Base-by-base conservation (phyloP, 768 basidiomycete genomes). In the Lactarius trivialis region DNA sequence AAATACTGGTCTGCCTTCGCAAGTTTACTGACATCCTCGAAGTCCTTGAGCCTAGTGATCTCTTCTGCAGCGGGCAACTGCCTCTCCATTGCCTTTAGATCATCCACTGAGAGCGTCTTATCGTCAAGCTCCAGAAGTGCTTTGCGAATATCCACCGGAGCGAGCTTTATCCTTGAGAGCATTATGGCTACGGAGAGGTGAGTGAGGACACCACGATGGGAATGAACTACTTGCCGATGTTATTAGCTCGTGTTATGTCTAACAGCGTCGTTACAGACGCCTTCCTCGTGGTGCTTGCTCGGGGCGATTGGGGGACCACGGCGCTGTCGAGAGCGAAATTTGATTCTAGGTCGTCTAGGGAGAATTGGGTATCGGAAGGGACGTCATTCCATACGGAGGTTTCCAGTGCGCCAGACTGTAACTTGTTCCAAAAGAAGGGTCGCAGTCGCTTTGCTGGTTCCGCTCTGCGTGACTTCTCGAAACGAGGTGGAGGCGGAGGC, bases 351-450 rank as follows among this genome's bases (percentile, higher is more conserved):
- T 93, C 93, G 4, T 79, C 77, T 67, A 93, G 71, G 58, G 85
- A 79, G 50, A 93, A 76, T 4, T 76, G 63, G 0, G 80, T 65
- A 14, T 73, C 69, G 0, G 71, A n/a, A 4, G 74, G 68, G 11
- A 82, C 63, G 32, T 89, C 86, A 55, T 76, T 78, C 91, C 92
- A 98, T 11, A 98, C 79, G 1, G 89, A 89, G 7, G 79, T 68
- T 3, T 67, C 64, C 4, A 80, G 67, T 6, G 74, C 70, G 7
- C 76, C 67, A 14, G 70, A 71, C n/a, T 79, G 74, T 5, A 94
- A 64, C 68, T 96, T 95, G 65, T 85, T 88, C 93, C 94, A 96
- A 72, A 93, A 93, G 76, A 97, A 93, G 2, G 94, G 90, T 72
- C 89, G 88, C 56, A 91, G 71, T 52, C 81, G 80, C 68, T 84